Base-by-base conservation (phyloP, 495 filamentous ascomycete species). In the Parmelia sp. region DNA sequence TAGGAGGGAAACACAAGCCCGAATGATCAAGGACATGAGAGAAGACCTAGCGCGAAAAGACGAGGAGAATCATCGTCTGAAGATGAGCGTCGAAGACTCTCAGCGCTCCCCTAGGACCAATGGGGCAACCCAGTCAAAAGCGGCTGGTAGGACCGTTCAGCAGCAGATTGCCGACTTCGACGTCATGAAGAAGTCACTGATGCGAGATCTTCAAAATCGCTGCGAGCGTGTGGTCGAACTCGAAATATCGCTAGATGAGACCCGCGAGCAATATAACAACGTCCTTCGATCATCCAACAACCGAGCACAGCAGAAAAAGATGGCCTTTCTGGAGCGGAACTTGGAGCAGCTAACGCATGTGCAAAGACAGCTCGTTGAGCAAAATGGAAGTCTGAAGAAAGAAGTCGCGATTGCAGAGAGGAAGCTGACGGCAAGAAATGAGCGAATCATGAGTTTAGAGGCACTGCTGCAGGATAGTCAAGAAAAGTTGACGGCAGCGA, bases 111-210 rank as follows among this genome's bases (percentile, higher is more conserved):
- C 87, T 60, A 88, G 88, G 78, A 76, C 81, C 2, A 87, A 88
- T 73, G 82, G 85, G 67, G 68, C 72, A 33, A 67, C 69, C 39
- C 77, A 75, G 42, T 75, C 79, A 60, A 74, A 80, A 66, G 80
- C 86, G 53, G 90, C 90, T 63, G 89, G 91, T 81, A 96, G 96
- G 80, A 93, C 90, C n/a, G 81, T 96, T 51, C 90, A 96, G 70
- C 92, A 97, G 76, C 93, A 96, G 77, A 92, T 98, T 72, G 89
- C 94, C 62, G 94, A 98, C 70, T 98, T 98, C 67, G 94, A 98
- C 77, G 88, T 88, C 42, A 98, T 98, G 93, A 98, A 98, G 84
- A 98, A 98, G 84, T 94, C 89, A 53, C 79, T 98, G 66, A 98
- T 98, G 94, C 89, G 94, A 63, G 94, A 98, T 77, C 80, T 98